Evolutionary conservation across 2,329 filamentous ascomycete genomes (phyloP), one percentile per base, ranked within the genome.

Genomic region (Colletotrichum sp.): DNA sequence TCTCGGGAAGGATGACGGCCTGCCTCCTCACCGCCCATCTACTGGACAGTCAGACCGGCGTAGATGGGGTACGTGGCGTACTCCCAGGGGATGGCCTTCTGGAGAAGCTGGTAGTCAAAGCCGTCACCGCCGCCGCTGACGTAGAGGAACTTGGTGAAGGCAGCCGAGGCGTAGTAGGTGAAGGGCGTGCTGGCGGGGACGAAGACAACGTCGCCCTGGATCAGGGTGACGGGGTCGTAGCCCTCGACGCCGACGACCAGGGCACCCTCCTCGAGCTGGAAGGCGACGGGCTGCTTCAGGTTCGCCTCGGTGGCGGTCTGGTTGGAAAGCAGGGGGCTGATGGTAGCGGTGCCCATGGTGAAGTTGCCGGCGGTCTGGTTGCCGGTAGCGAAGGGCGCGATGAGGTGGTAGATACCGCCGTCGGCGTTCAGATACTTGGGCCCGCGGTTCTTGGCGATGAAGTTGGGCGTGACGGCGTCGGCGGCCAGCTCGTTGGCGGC

Each of bases 401-500:
- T 80, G 71, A 89, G 82, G 78, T 87, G 84, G 79, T 88, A 88
- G 32, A 79, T 69, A 59, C 82, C 83, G 22, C 80, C 79, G 63
- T 81, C 79, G 25, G 80, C 80, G 78, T 84, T 86, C 6, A 89
- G 82, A 72, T 85, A 88, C 78, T 87, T 88, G 12, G 86, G 86
- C 0, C 87, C 87, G 72, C 86, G 87, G 77, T 86, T 83, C 76
- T 87, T 88, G 36, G 87, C 88, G 49, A 88, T 76, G 76, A 86
- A 88, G 78, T 85, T 87, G 2, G 87, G 85, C 15, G 83, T 82
- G 2, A 76, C 76, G 1, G 80, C 76, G 71, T 83, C 77, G 22
- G 63, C 52, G 8, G 82, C 82, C 11, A 87, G 81, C 7, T 78
- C 49, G 63, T 87, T 86, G 27, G 80, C 39, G 1, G 83, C 85